A percentile compares a stretch with the other conserved stretches of the same genome.
phyloP scores from a whole-genome alignment of 768 basidiomycete genomes.

The Lanmaoa rubissima region DNA sequence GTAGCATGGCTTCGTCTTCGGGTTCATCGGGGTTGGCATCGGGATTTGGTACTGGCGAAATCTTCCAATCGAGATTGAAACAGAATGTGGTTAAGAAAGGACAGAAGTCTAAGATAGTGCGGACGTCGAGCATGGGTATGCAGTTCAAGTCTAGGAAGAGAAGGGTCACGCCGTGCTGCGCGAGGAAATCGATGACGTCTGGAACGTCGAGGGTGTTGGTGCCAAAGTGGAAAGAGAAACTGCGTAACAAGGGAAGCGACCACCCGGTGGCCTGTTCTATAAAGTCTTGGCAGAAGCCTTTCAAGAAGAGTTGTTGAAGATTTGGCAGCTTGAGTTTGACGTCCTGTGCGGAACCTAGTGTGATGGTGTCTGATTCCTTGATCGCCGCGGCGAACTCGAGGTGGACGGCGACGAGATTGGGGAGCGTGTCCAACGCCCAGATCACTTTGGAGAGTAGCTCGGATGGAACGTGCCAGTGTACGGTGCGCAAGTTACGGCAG shows the following conservation, averaged over 20 bases:
- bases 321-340: constrained; percentile 51
- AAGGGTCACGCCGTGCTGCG: constrained; percentile 54
- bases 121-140: constrained; percentile 54
- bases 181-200: constrained; percentile 59
- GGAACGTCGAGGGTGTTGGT: constrained; percentile 44
- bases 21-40: constrained; percentile 16
- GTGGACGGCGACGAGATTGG: constrained; percentile 52
- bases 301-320: constrained; percentile 62
- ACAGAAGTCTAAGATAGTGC: constrained; percentile 60
- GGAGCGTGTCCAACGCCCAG: constrained; percentile 66
- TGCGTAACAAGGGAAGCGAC: constrained; percentile 59
- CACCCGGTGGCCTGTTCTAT: constrained; percentile 69
- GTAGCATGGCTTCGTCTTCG: constrained; percentile 33
- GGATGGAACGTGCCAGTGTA: constrained; percentile 58
- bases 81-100: constrained; percentile 59
- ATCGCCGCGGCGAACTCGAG: constrained; percentile 44
- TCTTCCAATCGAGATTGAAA: constrained; percentile 77
- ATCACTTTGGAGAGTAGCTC: constrained; percentile 63
- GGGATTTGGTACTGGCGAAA: constrained; percentile 27
- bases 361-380: constrained; percentile 42
- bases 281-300: constrained; percentile 61
- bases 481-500: constrained; percentile 53
- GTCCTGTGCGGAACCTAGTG: constrained; percentile 60
- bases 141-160: constrained; percentile 66
- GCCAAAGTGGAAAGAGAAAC: constrained; percentile 52